phyloP scores from a whole-genome alignment of 2,329 filamentous ascomycete species.

The Fonsecaea pugnacius region DNA sequence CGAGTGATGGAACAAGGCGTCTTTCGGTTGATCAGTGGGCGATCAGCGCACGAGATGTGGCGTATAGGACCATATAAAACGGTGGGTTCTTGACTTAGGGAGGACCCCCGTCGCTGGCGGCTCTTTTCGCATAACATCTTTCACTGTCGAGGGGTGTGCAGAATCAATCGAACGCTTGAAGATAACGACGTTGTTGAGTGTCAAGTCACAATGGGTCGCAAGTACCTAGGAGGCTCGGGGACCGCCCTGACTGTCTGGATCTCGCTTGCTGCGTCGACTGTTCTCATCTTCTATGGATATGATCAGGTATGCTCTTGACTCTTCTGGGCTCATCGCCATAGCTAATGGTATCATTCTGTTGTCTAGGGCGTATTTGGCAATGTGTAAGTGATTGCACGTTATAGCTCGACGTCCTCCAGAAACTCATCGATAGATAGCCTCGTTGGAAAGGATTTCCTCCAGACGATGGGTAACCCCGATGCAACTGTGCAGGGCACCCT shows the following conservation, averaged over 20 bases:
- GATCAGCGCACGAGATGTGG: background rate
- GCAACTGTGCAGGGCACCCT: constrained; percentile 35
- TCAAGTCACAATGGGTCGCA: constrained; percentile 46
- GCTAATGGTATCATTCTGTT: constrained; percentile 2
- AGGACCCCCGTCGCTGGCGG: background rate
- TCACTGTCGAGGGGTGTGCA: background rate
- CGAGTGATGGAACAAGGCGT: background rate
- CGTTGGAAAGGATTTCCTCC: constrained; percentile 41
- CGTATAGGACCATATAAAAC: background rate
- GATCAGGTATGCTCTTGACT: constrained; percentile 42
- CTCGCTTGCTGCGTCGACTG: constrained; percentile 55
- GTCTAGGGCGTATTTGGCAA: constrained; percentile 45
- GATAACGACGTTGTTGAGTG: background rate
- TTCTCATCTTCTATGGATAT: constrained; percentile 57
- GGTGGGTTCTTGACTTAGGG: background rate
- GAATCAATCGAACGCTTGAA: background rate
- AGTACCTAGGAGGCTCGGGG: constrained; percentile 58
- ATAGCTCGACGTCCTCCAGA: background rate
- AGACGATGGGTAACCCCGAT: constrained; percentile 33
- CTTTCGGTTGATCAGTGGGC: constrained; percentile 15
- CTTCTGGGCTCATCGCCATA: background rate
- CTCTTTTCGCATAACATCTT: background rate
- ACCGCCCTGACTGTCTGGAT: constrained; percentile 59
- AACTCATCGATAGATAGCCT: constrained; percentile 25
- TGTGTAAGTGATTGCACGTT: constrained; percentile 25